phyloP scores from a whole-genome alignment of 257 asterid species.

The Ilex aquifolium region DNA sequence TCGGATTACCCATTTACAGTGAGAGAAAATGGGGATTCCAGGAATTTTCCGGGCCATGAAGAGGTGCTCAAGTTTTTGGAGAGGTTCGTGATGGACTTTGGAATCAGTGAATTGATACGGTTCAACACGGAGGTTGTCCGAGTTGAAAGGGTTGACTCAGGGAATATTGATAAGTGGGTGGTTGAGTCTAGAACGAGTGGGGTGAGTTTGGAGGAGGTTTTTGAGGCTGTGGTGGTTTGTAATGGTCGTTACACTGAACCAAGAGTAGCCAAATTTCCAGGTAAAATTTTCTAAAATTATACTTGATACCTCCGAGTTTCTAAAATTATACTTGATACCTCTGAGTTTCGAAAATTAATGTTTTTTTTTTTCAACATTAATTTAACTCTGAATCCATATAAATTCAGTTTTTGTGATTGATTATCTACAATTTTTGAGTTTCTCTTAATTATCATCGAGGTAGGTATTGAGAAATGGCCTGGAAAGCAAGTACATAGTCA shows the following conservation, averaged over 20 bases:
- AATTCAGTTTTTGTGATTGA: no score
- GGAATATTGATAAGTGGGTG: slow-evolving; percentile 29
- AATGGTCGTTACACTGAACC: slow-evolving; percentile 47
- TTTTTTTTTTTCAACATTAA: no score
- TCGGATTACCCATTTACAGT: slow-evolving; percentile 41
- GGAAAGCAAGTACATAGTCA: slow-evolving; percentile 95
- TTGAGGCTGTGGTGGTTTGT: slow-evolving; percentile 54
- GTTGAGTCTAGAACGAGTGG: slow-evolving; percentile 30
- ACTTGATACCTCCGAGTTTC: no score
- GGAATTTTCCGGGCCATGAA: slow-evolving; percentile 39
- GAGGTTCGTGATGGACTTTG: slow-evolving; percentile 35
- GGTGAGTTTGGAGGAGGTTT: slow-evolving; percentile 18
- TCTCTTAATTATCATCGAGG: background rate
- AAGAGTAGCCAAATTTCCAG: slow-evolving; percentile 37
- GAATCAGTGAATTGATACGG: slow-evolving; percentile 34
- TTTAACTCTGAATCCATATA: no score
- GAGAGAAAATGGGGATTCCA: slow-evolving; percentile 11
- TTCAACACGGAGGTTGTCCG: slow-evolving; percentile 36
- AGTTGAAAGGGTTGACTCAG: slow-evolving; percentile 26
- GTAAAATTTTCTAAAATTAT: slow-evolving; percentile 6
- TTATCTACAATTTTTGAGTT: no score
- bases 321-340: no score
- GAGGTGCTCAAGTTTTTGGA: slow-evolving; percentile 49
- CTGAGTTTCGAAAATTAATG: no score
- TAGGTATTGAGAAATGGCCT: slow-evolving; percentile 80